Evolutionary conservation across 106 monocot genomes (phyloP), one percentile per base, ranked within the genome.

Genomic region (Agapanthus africanus): DNA sequence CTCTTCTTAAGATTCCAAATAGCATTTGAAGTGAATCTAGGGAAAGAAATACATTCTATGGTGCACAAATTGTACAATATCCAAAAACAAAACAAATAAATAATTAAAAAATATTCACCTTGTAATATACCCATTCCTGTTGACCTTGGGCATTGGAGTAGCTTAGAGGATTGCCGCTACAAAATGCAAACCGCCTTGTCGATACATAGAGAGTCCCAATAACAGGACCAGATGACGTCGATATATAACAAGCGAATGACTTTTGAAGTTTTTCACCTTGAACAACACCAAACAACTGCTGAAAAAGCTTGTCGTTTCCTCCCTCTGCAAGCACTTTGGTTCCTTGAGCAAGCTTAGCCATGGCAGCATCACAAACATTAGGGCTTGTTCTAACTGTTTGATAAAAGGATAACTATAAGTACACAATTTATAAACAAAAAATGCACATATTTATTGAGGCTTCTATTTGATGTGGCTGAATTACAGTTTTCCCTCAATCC

Each of bases 281-380:
- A 66, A 80, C 62, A 16, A 66, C 19, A 67, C 79, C 83, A 72
- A 95, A 95, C 4, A 39, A 77, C 50, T 84, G 88, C 56, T 84
- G 77, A 63, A 88, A 95, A 62, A 95, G 54, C 72, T 82, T 91
- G 62, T 84, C 86, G 59, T 70, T 71, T n/a, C 95, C 91, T 23
- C 91, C 95, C 71, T 91, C 91, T 25, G 88, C 88, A 73, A 88
- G 57, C 18, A 90, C 83, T 67, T 88, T 91, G 32, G 91, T 91
- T 68, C 86, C 91, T 70, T 83, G 81, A 59, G 88, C 26, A 30
- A 95, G 73, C 59, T 80, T 83, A 36, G 83, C 70, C 75, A 95
- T 68, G 35, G 95, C 91, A 38, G 88, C 88, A 74, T 95, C 88
- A 30, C 78, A 80, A 21, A 84, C 37, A 67, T 71, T 91, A 6